A percentile compares a stretch with the other conserved stretches of the same genome.
phyloP scores from a whole-genome alignment of 1,139 yeast species.

The Candida glucosophila region DNA sequence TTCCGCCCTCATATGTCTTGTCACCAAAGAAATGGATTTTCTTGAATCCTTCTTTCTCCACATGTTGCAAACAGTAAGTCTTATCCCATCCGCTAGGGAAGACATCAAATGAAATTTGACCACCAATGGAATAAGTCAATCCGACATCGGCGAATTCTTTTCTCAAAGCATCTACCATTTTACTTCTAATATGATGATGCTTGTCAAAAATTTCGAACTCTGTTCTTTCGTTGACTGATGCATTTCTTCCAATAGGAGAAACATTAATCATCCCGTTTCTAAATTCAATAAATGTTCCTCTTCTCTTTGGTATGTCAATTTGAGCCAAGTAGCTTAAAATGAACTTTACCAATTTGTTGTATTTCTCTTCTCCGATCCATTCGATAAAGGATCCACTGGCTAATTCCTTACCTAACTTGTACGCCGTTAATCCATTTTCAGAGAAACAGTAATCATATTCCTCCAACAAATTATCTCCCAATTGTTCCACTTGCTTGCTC shows the following conservation, averaged over 20 bases:
- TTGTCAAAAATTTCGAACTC: slow-evolving; percentile 84
- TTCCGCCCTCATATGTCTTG: slow-evolving; percentile 95
- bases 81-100: slow-evolving; percentile 99
- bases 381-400: slow-evolving; percentile 89
- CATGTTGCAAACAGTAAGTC: slow-evolving; percentile 94
- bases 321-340: slow-evolving; percentile 77
- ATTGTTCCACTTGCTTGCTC: slow-evolving; percentile 90
- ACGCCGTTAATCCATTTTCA: slow-evolving; percentile 97
- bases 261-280: slow-evolving; percentile 99
- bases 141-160: slow-evolving; percentile 74
- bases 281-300: slow-evolving; percentile 97
- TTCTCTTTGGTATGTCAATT: slow-evolving; percentile 83
- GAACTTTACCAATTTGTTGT: slow-evolving; percentile 81
- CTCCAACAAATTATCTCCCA: slow-evolving; percentile 67
- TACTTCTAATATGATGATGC: slow-evolving; percentile 69
- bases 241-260: slow-evolving; percentile 97
- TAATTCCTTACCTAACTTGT: slow-evolving; percentile 77
- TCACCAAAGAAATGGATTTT: slow-evolving; percentile 97
- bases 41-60: slow-evolving; percentile 74
- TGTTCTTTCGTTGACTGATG: slow-evolving; percentile 85
- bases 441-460: slow-evolving; percentile 94
- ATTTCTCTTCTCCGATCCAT: slow-evolving; percentile 94
- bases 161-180: slow-evolving; percentile 75
- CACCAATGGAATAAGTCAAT: slow-evolving; percentile 95
- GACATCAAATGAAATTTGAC: slow-evolving; percentile 97